Evolutionary conservation across 306 rosid genomes (phyloP).

Genomic region (Cucurbita moschata): DNA sequence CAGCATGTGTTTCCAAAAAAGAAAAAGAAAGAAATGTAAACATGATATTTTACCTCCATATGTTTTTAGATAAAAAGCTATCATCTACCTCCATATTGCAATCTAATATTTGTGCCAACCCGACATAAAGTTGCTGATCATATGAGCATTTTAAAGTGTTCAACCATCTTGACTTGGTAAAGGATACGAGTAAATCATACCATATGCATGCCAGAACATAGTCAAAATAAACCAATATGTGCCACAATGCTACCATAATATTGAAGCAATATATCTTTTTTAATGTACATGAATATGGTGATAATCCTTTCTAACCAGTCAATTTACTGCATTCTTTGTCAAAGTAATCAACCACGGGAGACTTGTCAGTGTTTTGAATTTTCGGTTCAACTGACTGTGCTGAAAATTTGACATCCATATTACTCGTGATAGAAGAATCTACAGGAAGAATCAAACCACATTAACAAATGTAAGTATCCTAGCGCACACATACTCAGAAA

Average conservation of each 20-base stretch:
- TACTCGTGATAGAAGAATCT: conserved; percentile 10
- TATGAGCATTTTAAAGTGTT: not conserved
- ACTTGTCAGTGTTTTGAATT: conserved; percentile 11
- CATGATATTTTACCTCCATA: no score
- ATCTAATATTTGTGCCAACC: not conserved
- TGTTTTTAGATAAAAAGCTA: no score
- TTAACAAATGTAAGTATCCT: not conserved
- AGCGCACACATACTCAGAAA: not conserved
- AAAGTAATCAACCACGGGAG: conserved; percentile 13
- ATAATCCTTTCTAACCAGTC: conserved; percentile 19
- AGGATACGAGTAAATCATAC: not conserved
- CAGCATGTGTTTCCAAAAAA: no score
- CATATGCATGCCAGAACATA: not conserved
- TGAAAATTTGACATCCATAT: not conserved
- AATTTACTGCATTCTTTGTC: conserved; percentile 5
- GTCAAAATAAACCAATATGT: not conserved
- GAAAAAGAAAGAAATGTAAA: no score
- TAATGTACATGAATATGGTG: not conserved
- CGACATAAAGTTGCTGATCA: not conserved
- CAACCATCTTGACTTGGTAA: not conserved
- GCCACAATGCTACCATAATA: not conserved
- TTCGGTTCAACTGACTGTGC: conserved; percentile 9
- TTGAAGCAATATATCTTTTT: not conserved
- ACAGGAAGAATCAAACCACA: not conserved
- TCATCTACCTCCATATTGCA: not conserved